Percentiles rank a stretch among this genome's conserved stretches.
Evolutionary conservation across 2,329 filamentous ascomycete genomes (phyloP).

Genomic region (Ophiobolus disseminans): DNA sequence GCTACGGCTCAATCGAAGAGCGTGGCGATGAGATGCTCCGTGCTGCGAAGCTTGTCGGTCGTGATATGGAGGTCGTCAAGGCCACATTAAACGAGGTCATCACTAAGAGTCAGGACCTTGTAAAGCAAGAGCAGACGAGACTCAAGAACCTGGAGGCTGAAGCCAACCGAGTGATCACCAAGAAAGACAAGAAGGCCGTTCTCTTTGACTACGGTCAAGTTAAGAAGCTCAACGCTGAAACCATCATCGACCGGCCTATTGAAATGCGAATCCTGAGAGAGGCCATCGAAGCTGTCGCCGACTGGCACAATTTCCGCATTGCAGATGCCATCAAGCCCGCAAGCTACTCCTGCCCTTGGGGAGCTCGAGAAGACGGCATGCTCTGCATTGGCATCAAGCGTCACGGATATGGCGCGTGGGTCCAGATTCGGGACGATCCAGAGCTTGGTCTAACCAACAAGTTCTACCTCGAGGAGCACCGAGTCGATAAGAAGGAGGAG

Average conservation of each 20-base stretch:
- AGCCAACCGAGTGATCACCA: conserved; percentile 81
- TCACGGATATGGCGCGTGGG: conserved; percentile 96
- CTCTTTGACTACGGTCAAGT: conserved; percentile 93
- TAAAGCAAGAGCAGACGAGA: conserved; percentile 74
- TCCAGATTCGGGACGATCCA: conserved; percentile 87
- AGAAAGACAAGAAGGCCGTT: conserved; percentile 97
- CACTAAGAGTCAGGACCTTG: conserved; percentile 71
- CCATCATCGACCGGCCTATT: conserved; percentile 86
- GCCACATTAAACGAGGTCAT: conserved; percentile 79
- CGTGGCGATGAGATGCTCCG: conserved; percentile 85
- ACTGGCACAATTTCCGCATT: conserved; percentile 82
- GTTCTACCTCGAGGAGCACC: conserved; percentile 95
- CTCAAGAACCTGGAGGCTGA: conserved; percentile 71
- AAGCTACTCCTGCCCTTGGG: conserved; percentile 91
- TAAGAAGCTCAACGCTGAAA: conserved; percentile 95
- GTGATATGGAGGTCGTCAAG: conserved; percentile 81
- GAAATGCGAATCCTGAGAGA: conserved; percentile 86
- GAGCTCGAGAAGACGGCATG: conserved; percentile 94
- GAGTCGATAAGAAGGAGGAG: conserved; percentile 97
- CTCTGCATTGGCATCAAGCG: conserved; percentile 90
- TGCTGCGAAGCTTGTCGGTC: conserved; percentile 82
- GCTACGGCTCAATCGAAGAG: conserved; percentile 89
- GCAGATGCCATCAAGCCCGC: conserved; percentile 91
- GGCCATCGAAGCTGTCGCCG: conserved; percentile 68
- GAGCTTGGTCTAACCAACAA: conserved; percentile 88